Evolutionary conservation across 1,284 basidiomycete species (phyloP), one percentile per base, ranked within the genome.

Genomic region (Puccinia triticina): DNA sequence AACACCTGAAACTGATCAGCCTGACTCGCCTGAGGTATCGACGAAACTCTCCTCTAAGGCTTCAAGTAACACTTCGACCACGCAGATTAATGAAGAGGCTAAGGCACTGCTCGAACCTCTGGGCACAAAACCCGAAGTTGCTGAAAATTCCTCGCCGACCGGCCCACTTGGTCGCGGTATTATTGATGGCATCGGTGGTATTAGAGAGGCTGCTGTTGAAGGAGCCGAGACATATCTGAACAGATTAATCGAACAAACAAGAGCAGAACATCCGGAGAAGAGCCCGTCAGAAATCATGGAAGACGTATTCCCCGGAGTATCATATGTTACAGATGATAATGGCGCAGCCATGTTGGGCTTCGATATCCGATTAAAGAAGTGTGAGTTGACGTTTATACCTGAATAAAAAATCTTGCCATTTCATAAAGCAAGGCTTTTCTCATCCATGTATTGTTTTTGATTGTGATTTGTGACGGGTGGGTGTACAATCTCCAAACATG

Each of bases 111-210:
- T 21, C 23, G 12, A 26, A 29, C 14, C 21, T 57, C 46, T 26
- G 59, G 37, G 48, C 26, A 11, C n/a, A 16, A 40, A 57, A 55
- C 37, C 29, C 16, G 61, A 64, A 34, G 74, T 53, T 48, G 71
- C 46, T 5, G 1, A 61, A 2, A 21, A 82, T 50, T 50, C 48
- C 50, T 59, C 46, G 37, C 57, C 14, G 50, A 40, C 57, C 0
- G 86, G 86, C 0, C 86, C 87, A 0, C 85, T 86, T 71, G 88
- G 88, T 0, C 84, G 86, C 2, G 88, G 88, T 3, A 84, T 88
- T 29, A 84, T 88, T 23, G 88, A 88, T 83, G 85, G 86, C 5
- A 85, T 88, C 18, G 88, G 88, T n/a, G 88, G 88, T 0, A 85
- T 88, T 43, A 84, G 86, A 69, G 88, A 88, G 72, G 86, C 87